phyloP scores from a whole-genome alignment of 2,329 filamentous ascomycete genomes.

The Stagonosporopsis tanaceti region DNA sequence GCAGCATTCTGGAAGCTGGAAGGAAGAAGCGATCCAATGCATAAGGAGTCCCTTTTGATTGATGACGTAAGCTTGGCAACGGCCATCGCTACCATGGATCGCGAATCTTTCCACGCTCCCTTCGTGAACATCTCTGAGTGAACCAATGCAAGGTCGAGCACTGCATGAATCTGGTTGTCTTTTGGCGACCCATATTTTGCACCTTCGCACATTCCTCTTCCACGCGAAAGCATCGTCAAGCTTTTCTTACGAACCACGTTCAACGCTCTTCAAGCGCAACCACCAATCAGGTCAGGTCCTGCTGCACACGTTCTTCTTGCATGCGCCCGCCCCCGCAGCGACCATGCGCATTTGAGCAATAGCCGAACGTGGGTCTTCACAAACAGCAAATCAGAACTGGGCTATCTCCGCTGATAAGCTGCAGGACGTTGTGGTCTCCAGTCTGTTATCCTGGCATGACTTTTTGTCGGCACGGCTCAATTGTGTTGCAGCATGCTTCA shows the following conservation, averaged over 20 bases:
- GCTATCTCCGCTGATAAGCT: constrained; percentile 11
- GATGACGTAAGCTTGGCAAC: constrained; percentile 4
- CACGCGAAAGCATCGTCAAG: constrained; percentile 6
- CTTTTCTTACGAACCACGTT: constrained; percentile 3
- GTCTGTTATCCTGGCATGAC: constrained; percentile 2
- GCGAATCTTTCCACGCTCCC: background rate
- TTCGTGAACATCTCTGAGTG: background rate
- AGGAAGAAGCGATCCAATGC: background rate
- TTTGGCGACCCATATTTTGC: background rate
- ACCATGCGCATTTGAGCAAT: constrained; percentile 13
- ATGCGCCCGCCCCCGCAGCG: constrained; percentile 8
- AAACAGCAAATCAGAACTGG: constrained; percentile 14
- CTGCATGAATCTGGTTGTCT: background rate
- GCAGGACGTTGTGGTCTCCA: background rate
- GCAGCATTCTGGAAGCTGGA: background rate
- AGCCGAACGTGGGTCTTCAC: constrained; percentile 2
- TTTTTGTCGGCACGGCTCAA: constrained; percentile 10
- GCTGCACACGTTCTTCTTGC: constrained; percentile 16
- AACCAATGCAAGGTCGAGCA: no score
- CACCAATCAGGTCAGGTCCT: constrained; percentile 11
- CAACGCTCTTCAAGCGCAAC: background rate
- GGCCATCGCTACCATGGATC: background rate
- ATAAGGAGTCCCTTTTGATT: background rate
- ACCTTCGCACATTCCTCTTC: constrained; percentile 10
- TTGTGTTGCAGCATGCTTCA: constrained; percentile 28